A percentile compares a stretch with the other conserved stretches of the same genome.
These are phyloP conservation scores for Eimeria brunetti DNA, from an alignment of 169 alveolate genomes.

Conservation along the genomic window DNA sequence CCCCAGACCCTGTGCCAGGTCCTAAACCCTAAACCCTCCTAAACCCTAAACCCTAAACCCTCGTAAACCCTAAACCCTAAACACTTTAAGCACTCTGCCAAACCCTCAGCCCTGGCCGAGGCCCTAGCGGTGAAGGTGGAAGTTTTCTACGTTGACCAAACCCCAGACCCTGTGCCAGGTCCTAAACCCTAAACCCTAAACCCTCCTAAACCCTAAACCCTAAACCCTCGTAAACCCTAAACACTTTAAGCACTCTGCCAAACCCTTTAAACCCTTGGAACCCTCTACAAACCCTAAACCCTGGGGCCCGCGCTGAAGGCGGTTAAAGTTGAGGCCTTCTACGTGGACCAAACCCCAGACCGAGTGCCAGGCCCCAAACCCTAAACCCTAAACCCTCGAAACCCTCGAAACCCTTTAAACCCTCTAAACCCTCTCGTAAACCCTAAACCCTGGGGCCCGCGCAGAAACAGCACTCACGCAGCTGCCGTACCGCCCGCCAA, in stretches of 20 bases:
- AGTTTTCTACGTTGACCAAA: conserved; percentile 74
- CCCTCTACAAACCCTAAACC: not conserved
- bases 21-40: not conserved
- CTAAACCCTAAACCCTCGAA: conserved; percentile 2
- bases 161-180: conserved; percentile 40
- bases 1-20: conserved; percentile 71
- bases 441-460: no score
- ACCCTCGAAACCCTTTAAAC: no score
- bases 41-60: conserved; percentile 33
- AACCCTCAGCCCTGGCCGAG: not conserved
- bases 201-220: no score
- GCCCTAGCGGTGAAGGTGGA: conserved; percentile 44
- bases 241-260: no score
- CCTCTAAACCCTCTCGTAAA: no score
- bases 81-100: not conserved
- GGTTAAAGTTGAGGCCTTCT: not conserved
- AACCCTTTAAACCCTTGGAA: not conserved
- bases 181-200: not conserved
- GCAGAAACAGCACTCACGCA: not conserved
- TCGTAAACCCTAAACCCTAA: conserved; percentile 13
- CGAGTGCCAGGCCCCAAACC: not conserved
- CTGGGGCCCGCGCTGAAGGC: no score
- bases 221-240: conserved; percentile 14
- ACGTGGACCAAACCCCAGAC: not conserved
- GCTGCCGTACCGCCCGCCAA: not conserved